phyloP scores from a whole-genome alignment of 345 rosid species.

The Cardamine resedifolia region DNA sequence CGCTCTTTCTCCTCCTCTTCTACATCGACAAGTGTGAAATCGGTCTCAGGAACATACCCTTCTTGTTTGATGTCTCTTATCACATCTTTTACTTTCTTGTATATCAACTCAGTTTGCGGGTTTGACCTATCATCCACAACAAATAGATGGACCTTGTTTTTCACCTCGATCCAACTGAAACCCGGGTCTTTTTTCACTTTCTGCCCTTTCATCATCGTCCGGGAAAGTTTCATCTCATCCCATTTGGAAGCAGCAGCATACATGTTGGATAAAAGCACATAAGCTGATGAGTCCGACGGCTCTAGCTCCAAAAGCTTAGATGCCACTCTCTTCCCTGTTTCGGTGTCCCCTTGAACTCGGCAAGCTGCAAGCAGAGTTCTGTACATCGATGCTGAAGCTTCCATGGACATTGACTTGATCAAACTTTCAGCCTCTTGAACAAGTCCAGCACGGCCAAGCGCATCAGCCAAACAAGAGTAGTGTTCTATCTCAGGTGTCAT shows the following conservation, averaged over 20 bases:
- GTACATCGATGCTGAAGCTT: slow-evolving; percentile 59
- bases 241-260: slow-evolving; percentile 55
- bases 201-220: slow-evolving; percentile 48
- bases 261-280: slow-evolving; percentile 56
- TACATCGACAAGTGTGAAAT: slow-evolving; percentile 49
- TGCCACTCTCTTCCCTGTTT: slow-evolving; percentile 54
- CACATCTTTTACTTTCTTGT: slow-evolving; percentile 42
- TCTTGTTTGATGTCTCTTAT: slow-evolving; percentile 50
- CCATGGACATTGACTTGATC: slow-evolving; percentile 51
- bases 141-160: slow-evolving; percentile 51
- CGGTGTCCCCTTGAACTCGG: slow-evolving; percentile 48
- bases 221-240: slow-evolving; percentile 45
- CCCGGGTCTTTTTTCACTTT: slow-evolving; percentile 63
- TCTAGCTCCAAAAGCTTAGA: slow-evolving; percentile 49
- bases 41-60: slow-evolving; percentile 54
- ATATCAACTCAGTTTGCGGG: slow-evolving; percentile 42
- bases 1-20: slow-evolving; percentile 62
- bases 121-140: slow-evolving; percentile 54
- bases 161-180: slow-evolving; percentile 60
- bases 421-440: slow-evolving; percentile 53
- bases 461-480: slow-evolving; percentile 62
- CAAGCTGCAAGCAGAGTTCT: slow-evolving; percentile 63
- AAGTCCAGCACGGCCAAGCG: slow-evolving; percentile 59
- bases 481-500: slow-evolving; percentile 60
- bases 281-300: slow-evolving; percentile 54